Evolutionary conservation across 768 basidiomycete genomes (phyloP), one percentile per base, ranked within the genome.

Genomic region (Scleroderma citrinum): DNA sequence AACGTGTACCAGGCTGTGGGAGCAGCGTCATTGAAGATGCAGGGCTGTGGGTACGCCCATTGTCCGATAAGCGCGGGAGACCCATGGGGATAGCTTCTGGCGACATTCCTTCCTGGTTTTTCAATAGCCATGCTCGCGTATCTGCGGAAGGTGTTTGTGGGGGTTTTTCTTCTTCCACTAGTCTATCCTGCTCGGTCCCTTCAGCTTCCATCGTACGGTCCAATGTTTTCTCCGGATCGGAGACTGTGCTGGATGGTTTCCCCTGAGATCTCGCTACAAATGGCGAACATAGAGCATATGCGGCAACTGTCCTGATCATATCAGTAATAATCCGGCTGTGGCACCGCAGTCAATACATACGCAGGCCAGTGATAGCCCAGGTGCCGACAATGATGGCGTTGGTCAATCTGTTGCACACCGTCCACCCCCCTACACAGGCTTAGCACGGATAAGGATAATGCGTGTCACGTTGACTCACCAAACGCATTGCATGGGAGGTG

Each of bases 401-500:
- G 14, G 63, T 60, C 26, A 69, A 55, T 24, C 50, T 51, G 48
- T 61, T 63, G 50, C 73, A 73, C 29, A 56, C 58, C 14, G 58
- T 52, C 42, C 55, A 49, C 17, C 64, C 57, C 7, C 61, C 69
- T 69, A 23, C 3, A 40, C n/a, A 19, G 17, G 21, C 24, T 34
- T 17, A 34, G 14, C 29, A 17, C 26, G 4, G 11, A 10, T 20
- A 12, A 26, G 40, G 20, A 21, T 43, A 10, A 30, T 3, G 19
- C 50, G 19, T 21, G 1, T 11, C 32, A 44, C 19, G 2, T 36
- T 7, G 6, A 29, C 53, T 43, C 51, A 70, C 70, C 67, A 21
- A 68, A 56, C 40, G 64, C 66, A 34, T 61, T 55, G 47, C 71
- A 73, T 11, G 71, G 70, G 46, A 73, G 55, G 10, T 55, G 54